These are phyloP conservation scores for Keqinozyma sinolaborantium DNA, from an alignment of 1,139 yeast genomes.

Conservation along the genomic window DNA sequence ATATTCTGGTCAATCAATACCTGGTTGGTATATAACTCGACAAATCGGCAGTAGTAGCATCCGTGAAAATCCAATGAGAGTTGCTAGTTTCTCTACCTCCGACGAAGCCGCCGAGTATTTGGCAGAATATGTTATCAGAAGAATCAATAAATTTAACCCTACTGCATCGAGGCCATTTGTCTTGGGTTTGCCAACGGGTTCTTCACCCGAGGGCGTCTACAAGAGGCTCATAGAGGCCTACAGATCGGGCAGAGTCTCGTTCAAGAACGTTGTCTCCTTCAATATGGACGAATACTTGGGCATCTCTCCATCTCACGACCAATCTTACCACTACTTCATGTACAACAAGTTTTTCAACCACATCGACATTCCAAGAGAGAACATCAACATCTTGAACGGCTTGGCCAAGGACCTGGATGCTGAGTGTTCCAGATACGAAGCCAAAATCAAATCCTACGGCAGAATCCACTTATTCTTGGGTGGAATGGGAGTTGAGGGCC, in stretches of 20 bases:
- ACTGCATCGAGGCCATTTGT: constrained; percentile 51
- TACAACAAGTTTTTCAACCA: constrained; percentile 56
- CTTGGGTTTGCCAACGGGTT: constrained; percentile 63
- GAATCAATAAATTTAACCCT: constrained; percentile 46
- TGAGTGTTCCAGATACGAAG: constrained; percentile 53
- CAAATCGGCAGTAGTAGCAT: too few relatives aligned
- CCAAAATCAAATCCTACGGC: constrained; percentile 46
- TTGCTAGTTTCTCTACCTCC: constrained; percentile 34
- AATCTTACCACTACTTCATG: constrained; percentile 63
- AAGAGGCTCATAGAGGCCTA: constrained; percentile 44
- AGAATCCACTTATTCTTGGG: constrained; percentile 57
- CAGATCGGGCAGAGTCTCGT: constrained; percentile 41
- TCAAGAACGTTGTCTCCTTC: constrained; percentile 56
- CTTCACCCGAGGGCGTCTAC: constrained; percentile 62
- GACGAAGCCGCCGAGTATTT: constrained; percentile 49
- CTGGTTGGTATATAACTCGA: too few relatives aligned
- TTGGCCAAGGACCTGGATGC: constrained; percentile 40
- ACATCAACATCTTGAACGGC: constrained; percentile 57
- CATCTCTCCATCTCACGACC: constrained; percentile 44
- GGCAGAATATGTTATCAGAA: constrained; percentile 45
- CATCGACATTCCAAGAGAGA: constrained; percentile 51
- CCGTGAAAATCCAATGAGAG: constrained; percentile 35
- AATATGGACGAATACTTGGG: constrained; percentile 64
- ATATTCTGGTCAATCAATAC: too few relatives aligned
- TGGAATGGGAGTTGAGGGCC: constrained; percentile 66